These are phyloP conservation scores for Lathyrus oleraceus DNA, from an alignment of 306 rosid species.

Conservation along the genomic window DNA sequence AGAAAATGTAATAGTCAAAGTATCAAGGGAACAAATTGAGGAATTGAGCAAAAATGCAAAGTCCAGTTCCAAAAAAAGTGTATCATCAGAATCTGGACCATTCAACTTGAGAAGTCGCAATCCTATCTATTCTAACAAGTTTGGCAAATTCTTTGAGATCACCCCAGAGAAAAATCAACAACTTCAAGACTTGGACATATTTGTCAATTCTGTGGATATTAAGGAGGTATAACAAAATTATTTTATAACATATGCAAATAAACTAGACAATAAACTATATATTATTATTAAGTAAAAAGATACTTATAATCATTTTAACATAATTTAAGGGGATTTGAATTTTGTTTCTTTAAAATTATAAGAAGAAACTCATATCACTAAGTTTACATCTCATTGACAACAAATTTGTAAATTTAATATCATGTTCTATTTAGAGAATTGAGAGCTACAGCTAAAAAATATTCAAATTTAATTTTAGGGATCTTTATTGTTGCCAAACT, in stretches of 20 bases:
- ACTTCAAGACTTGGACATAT: conserved; percentile 14
- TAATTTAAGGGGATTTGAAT: no score
- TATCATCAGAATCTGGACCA: conserved; percentile 12
- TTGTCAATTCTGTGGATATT: not conserved
- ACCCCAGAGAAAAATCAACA: not conserved
- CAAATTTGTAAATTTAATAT: no score
- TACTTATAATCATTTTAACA: no score
- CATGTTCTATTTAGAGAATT: no score
- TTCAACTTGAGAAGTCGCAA: conserved; percentile 26
- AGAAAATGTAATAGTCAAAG: conserved; percentile 26
- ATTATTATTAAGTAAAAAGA: no score
- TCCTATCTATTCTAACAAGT: conserved; percentile 32
- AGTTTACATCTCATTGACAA: no score
- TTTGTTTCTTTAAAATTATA: no score
- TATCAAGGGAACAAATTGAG: conserved; percentile 27
- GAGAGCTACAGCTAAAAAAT: not conserved
- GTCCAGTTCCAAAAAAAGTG: not conserved
- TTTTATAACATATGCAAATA: not conserved
- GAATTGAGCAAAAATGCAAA: conserved; percentile 23
- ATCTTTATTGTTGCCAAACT: conserved; percentile 31
- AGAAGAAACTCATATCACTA: no score
- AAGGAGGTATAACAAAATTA: conserved; percentile 23
- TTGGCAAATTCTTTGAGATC: conserved; percentile 33
- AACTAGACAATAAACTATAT: no score
- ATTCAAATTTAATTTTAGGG: conserved; percentile 28